A percentile compares a stretch with the other conserved stretches of the same genome.
These are phyloP conservation scores for Colletotrichum sp. DNA, from an alignment of 2,329 filamentous ascomycete genomes.

Conservation along the genomic window DNA sequence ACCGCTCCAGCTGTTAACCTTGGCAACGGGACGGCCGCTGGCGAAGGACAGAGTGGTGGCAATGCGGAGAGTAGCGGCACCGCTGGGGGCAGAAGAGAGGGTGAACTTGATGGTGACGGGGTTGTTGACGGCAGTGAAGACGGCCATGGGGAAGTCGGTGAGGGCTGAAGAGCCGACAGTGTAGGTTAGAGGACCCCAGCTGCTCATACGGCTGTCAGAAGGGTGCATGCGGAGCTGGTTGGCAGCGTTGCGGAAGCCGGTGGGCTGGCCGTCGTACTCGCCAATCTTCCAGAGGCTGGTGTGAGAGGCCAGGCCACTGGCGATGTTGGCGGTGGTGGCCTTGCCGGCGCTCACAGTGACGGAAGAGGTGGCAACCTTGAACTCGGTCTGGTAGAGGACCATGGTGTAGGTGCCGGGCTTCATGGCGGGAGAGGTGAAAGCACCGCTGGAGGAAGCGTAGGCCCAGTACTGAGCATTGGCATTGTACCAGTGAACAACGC, in stretches of 20 bases:
- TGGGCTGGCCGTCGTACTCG: conserved; percentile 67
- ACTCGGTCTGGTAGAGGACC: conserved; percentile 66
- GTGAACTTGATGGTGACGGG: conserved; percentile 66
- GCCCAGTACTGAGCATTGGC: conserved; percentile 67
- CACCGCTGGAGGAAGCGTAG: conserved; percentile 56
- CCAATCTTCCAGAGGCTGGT: conserved; percentile 68
- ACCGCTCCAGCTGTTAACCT: conserved; percentile 59
- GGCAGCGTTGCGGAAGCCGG: conserved; percentile 69
- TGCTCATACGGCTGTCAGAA: conserved; percentile 65
- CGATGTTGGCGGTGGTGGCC: conserved; percentile 54
- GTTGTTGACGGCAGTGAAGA: conserved; percentile 65
- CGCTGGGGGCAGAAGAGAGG: conserved; percentile 49
- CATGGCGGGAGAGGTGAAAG: conserved; percentile 69
- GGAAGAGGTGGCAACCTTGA: conserved; percentile 53
- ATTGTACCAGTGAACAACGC: conserved; percentile 71
- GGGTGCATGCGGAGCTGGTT: conserved; percentile 73
- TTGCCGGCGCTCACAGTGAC: conserved; percentile 55
- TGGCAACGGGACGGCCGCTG: conserved; percentile 59
- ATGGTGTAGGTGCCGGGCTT: conserved; percentile 72
- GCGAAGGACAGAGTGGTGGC: conserved; percentile 68
- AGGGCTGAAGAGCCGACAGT: conserved; percentile 60
- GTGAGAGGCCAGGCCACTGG: conserved; percentile 46
- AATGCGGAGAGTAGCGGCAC: conserved; percentile 64
- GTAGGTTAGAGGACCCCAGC: conserved; percentile 65
- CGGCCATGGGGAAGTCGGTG: conserved; percentile 66